A percentile compares a stretch with the other conserved stretches of the same genome.
Conservation (phyloP, 176 grass and related monocot genomes). For the Bonia amplexicaulis region DNA sequence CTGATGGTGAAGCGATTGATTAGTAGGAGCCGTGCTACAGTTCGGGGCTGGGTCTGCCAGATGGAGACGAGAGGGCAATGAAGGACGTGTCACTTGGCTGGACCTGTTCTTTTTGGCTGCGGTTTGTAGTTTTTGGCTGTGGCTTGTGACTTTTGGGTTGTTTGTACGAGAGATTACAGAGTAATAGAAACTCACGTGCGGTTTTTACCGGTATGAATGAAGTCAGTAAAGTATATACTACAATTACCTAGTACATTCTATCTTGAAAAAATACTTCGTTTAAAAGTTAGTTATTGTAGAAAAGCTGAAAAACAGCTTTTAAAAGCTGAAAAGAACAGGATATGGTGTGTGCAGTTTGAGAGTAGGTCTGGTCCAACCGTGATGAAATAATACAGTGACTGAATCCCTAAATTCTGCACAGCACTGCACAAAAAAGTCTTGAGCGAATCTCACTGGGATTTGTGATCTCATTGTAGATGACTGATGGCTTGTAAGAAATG, state of each 20-base stretch:
- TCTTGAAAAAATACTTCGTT: no score
- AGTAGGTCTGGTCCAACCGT: not conserved
- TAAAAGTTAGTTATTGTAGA: no score
- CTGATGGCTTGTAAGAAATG: not conserved
- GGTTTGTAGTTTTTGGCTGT: no score
- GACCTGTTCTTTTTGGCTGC: no score
- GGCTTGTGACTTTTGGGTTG: no score
- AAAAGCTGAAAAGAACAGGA: no score
- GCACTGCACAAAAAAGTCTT: not conserved
- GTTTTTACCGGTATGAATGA: no score
- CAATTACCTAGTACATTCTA: no score
- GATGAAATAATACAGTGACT: conserved; percentile 8
- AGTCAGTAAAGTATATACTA: no score
- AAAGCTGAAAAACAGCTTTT: no score
- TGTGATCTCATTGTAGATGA: not conserved
- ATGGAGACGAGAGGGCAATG: not conserved
- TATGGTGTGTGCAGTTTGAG: not conserved
- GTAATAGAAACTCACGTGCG: no score
- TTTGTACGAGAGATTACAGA: no score
- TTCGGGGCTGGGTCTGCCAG: not conserved
- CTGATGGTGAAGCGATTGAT: conserved; percentile 1
- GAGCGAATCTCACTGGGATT: conserved; percentile 5
- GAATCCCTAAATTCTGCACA: not conserved
- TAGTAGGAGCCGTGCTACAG: not conserved
- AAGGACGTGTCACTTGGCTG: not conserved